Evolutionary conservation across 768 basidiomycete species (phyloP).

Genomic region (Tulasnella calospora): DNA sequence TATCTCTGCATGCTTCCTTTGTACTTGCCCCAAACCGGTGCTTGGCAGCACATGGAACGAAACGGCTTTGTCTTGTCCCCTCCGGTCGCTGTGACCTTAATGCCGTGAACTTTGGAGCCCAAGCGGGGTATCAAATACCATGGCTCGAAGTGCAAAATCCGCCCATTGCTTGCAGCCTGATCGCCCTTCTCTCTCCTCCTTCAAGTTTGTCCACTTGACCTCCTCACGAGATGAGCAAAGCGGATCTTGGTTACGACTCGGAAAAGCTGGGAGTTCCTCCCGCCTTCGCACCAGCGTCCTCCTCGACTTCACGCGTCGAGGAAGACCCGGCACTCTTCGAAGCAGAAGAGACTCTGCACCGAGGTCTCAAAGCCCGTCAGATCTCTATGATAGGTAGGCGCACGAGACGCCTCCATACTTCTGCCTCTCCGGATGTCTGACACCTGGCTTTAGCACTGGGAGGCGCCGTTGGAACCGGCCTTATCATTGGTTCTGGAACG

Average conservation of each 20-base stretch:
- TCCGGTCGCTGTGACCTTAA: background rate
- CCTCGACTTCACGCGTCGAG: background rate
- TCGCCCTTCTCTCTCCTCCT: background rate
- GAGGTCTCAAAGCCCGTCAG: slow-evolving; percentile 42
- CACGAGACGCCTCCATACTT: background rate
- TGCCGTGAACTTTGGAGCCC: background rate
- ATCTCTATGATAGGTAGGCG: slow-evolving; percentile 48
- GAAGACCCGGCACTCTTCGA: slow-evolving; percentile 9
- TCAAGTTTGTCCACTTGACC: background rate
- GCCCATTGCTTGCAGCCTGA: background rate
- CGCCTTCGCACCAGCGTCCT: background rate
- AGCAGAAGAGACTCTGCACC: slow-evolving; percentile 40
- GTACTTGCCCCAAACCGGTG: background rate
- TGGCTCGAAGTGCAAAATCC: background rate
- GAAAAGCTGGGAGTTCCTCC: slow-evolving; percentile 8
- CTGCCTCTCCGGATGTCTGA: background rate
- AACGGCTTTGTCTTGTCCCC: background rate
- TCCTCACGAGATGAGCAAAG: background rate
- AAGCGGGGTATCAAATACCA: background rate
- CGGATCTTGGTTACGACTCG: background rate
- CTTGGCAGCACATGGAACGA: background rate
- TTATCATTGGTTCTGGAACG: slow-evolving; percentile 55
- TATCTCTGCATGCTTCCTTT: background rate
- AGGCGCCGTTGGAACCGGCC: slow-evolving; percentile 39
- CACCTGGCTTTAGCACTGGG: background rate